Base-by-base conservation (phyloP, 1,284 basidiomycete species). In the Pyrrhoderma lamaoense region DNA sequence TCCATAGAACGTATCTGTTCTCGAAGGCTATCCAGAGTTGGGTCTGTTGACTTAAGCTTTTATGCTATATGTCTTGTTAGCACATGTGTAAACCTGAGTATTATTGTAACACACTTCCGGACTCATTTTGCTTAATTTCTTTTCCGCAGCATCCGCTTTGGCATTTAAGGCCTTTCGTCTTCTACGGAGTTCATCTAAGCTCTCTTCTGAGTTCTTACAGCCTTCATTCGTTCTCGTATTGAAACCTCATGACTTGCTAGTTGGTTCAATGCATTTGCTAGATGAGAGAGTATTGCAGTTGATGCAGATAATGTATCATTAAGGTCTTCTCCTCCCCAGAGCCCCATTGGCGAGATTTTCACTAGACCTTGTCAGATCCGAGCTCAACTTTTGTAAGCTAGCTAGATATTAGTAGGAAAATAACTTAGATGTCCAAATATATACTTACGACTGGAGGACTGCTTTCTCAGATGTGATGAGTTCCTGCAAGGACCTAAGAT, bases 51-150 rank as follows among this genome's bases (percentile, higher is more conserved):
- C 73, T 70, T 34, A 93, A 69, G 60, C 89, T 87, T 74, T 96
- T 97, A 71, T 96, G 85, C 68, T 72, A 44, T 2, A 21, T 25
- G 22, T n/a, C 8, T 11, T 36, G 9, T 47, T 19, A 47, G 23
- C 16, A 21, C 7, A 18, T 7, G 11, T 45, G 35, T 27, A 37
- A 27, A 16, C 21, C 44, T 39, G 18, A 35, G 22, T 22, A 21
- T 9, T 45, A 8, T 8, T 18, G 42, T 14, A 31, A 55, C 59
- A 21, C 18, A 64, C 65, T 58, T 93, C 92, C 0, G 89, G 77
- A 48, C 79, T 80, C 93, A 96, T 96, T 71, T 88, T 95, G 64
- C 77, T 79, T 22, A 97, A 75, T 66, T 93, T 95, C 72, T 77
- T 87, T 63, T 96, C 93, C 0, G 91, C 91, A n/a, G 78, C 66